Evolutionary conservation across 2,329 filamentous ascomycete genomes (phyloP).

Genomic region (Fusarium gaditjirri): DNA sequence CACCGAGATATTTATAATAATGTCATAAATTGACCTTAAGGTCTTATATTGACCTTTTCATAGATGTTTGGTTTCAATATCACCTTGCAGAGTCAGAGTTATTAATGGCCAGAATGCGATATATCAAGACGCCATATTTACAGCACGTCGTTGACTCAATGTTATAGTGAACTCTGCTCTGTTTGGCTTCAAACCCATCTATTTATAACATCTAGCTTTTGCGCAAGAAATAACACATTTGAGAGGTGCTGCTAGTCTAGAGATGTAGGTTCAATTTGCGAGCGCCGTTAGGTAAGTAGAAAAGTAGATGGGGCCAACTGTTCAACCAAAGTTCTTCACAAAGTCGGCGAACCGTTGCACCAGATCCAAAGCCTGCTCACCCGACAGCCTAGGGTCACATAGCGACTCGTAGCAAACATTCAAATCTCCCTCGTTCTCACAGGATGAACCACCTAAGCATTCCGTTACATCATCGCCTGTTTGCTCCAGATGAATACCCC

Average conservation of each 20-base stretch:
- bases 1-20: accelerated
- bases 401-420: background rate
- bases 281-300: accelerated
- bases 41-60: accelerated
- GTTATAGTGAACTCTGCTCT: background rate
- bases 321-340: background rate
- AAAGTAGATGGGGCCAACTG: background rate
- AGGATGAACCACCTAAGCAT: background rate
- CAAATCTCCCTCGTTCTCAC: background rate
- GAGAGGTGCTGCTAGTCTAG: accelerated
- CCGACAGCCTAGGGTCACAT: background rate
- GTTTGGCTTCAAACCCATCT: accelerated
- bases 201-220: background rate
- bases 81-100: accelerated
- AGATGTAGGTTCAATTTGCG: accelerated
- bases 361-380: background rate
- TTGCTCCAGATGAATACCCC: background rate
- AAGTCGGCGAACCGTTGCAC: background rate
- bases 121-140: no score
- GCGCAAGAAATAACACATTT: accelerated
- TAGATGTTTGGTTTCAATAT: accelerated
- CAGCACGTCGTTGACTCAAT: no score
- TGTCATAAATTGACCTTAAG: background rate
- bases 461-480: background rate
- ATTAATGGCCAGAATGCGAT: accelerated